Evolutionary conservation across 208 protist species (phyloP).

Genomic region (Trypanosoma boissoni): DNA sequence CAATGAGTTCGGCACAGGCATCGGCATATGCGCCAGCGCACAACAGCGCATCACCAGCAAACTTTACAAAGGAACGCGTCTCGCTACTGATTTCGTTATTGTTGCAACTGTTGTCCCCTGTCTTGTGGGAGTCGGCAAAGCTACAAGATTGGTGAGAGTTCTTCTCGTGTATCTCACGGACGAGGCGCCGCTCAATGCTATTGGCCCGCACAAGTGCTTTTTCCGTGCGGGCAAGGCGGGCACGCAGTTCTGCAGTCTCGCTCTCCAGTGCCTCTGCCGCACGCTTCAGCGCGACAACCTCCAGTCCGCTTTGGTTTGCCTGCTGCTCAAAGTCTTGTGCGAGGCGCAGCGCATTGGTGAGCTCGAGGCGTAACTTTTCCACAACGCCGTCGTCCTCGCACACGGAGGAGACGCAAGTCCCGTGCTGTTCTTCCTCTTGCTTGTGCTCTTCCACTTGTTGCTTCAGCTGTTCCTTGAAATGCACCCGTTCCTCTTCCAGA

Average conservation of each 20-base stretch:
- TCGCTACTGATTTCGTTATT: neutral
- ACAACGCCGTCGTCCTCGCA: slow-evolving; percentile 16
- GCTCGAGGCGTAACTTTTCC: slow-evolving; percentile 12
- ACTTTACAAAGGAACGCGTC: neutral
- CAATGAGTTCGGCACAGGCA: neutral
- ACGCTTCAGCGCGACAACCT: slow-evolving; percentile 17
- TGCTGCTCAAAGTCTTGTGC: slow-evolving; percentile 9
- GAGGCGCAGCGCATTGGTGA: slow-evolving; percentile 5
- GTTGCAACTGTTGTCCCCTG: too few relatives aligned
- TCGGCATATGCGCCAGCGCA: neutral
- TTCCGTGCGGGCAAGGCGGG: slow-evolving; percentile 21
- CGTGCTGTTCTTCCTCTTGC: slow-evolving; percentile 22
- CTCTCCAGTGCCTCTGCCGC: slow-evolving; percentile 11
- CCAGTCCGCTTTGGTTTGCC: slow-evolving; percentile 15
- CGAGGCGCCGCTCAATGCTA: slow-evolving; percentile 6
- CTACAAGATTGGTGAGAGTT: too few relatives aligned
- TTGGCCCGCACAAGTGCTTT: slow-evolving; percentile 13
- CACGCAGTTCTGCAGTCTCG: slow-evolving; percentile 23
- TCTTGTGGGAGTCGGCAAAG: neutral
- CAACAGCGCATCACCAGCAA: neutral
- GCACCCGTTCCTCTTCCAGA: slow-evolving; percentile 1
- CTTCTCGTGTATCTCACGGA: slow-evolving; percentile 1
- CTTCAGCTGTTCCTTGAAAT: neutral
- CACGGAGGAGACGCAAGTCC: too few relatives aligned
- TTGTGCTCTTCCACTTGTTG: too few relatives aligned